Evolutionary conservation across 345 rosid genomes (phyloP).

Genomic region (Hibiscus mutabilis): DNA sequence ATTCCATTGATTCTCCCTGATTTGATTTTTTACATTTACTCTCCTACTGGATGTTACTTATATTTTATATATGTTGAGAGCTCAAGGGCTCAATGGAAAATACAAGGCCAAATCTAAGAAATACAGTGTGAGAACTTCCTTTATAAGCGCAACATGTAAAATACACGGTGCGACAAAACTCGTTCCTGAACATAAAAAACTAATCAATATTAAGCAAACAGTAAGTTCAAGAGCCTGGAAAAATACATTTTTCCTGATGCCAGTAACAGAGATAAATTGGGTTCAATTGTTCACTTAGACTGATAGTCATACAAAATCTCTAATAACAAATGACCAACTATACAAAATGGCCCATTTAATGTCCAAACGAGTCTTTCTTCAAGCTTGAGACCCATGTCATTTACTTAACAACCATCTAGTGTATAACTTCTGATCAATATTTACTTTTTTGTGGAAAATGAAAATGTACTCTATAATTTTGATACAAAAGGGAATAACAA

Average conservation of each 20-base stretch:
- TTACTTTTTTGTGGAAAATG: neutral
- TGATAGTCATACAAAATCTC: neutral
- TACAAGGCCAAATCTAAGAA: neutral
- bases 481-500: neutral
- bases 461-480: neutral
- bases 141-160: neutral
- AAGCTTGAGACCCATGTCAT: neutral
- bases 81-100: neutral
- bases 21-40: neutral
- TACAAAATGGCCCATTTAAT: slow-evolving; percentile 7
- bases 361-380: neutral
- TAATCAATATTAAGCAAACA: neutral
- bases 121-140: neutral
- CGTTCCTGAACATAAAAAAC: neutral
- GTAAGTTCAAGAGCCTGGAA: neutral
- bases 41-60: neutral
- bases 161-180: neutral
- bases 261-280: neutral
- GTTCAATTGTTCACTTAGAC: neutral
- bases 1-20: too few species aligned
- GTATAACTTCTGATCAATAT: neutral
- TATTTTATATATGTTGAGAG: neutral
- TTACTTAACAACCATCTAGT: neutral
- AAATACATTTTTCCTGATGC: neutral
- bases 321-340: neutral